These are phyloP conservation scores for Galerina marginata DNA, from an alignment of 768 basidiomycete genomes.

Conservation along the genomic window DNA sequence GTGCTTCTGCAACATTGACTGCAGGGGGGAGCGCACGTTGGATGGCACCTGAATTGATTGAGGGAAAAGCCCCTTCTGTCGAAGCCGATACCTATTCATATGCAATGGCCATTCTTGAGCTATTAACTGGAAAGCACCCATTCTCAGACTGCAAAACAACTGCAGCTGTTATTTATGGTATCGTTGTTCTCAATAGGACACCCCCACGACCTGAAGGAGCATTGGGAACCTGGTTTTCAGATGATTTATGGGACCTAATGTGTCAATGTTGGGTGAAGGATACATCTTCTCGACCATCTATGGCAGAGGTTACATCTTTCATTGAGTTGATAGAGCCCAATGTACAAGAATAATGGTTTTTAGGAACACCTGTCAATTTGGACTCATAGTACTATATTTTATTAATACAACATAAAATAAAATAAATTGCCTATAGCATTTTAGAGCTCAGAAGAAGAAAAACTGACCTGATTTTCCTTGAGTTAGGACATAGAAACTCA, in stretches of 20 bases:
- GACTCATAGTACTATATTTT: too few relatives aligned
- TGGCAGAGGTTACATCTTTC: slow-evolving; percentile 39
- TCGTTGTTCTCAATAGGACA: slow-evolving; percentile 39
- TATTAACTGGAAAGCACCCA: slow-evolving; percentile 57
- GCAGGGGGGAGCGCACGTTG: slow-evolving; percentile 57
- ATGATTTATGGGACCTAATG: slow-evolving; percentile 54
- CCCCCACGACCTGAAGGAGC: slow-evolving; percentile 49
- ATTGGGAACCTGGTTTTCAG: slow-evolving; percentile 44
- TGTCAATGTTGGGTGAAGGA: slow-evolving; percentile 50
- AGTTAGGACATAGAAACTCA: too few relatives aligned
- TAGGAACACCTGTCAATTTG: too few relatives aligned
- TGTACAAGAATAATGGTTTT: neutral
- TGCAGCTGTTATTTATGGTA: slow-evolving; percentile 52
- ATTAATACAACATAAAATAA: too few relatives aligned
- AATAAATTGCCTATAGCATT: too few relatives aligned
- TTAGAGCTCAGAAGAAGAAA: too few relatives aligned
- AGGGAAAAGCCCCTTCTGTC: slow-evolving; percentile 50
- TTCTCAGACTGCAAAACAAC: slow-evolving; percentile 57
- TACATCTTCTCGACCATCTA: slow-evolving; percentile 43
- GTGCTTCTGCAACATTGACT: slow-evolving; percentile 52
- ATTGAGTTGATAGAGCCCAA: slow-evolving; percentile 16
- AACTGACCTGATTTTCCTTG: too few relatives aligned
- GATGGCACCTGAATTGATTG: slow-evolving; percentile 65
- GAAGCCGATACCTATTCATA: slow-evolving; percentile 62
- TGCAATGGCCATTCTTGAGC: slow-evolving; percentile 65